Evolutionary conservation across 2,329 filamentous ascomycete genomes (phyloP), one percentile per base, ranked within the genome.

Genomic region (Pseudocercospora pini-densiflorae): DNA sequence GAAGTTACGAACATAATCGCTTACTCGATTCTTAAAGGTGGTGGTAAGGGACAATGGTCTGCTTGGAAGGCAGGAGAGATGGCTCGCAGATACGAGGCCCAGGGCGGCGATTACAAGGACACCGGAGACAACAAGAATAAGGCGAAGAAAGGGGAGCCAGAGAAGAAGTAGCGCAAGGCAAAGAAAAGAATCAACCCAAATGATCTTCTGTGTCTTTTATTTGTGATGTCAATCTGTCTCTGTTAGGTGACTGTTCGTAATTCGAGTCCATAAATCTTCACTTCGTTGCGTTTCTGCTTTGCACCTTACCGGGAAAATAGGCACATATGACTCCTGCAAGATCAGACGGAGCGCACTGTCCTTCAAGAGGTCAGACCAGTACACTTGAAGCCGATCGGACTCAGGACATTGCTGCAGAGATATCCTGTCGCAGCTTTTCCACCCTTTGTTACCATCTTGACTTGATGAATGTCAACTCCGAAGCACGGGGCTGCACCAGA

Each of bases 41-140:
- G 75, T 31, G 75, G 75, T 12, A 66, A 64, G 29, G 75, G 74
- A 23, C 70, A 57, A 27, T 77, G 75, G 74, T 72, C 70, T 3
- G 74, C 74, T 4, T 77, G 74, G 74, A 77, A 76, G 60, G 74
- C 75, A 23, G 75, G 71, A 12, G 75, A 77, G 60, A 65, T 77
- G 68, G 67, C 75, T 31, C 66, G 68, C 31, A 69, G 75, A 29
- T 77, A 77, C 53, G 75, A 77, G 62, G 74, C 72, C 1, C 49
- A 71, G 12, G 75, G 75, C 36, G 75, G 75, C 5, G 75, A 76
- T 33, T 77, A 77, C 57, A 71, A 75, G 59, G 73, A 76, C 31
- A 76, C 69, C 12, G 72, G 73, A 8, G 74, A 74, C 43, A 72
- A 70, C 43, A 72, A 72, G 66, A 72, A 72, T 27, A 72, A 72